These are phyloP conservation scores for Kalanchoe fedtschenkoi DNA, from an alignment of 164 flowering plant species.

Conservation along the genomic window DNA sequence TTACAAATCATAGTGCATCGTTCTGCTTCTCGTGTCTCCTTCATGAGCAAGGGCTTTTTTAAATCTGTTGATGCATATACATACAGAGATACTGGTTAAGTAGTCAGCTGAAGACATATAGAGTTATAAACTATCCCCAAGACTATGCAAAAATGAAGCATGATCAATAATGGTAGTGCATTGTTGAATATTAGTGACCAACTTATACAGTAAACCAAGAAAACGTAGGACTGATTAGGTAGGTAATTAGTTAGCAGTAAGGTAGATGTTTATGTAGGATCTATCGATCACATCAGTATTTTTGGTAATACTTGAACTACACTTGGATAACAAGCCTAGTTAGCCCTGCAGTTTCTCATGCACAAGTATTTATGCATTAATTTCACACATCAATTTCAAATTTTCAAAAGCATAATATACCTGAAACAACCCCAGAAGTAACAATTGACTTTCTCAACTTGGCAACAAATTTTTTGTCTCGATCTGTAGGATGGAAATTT, in stretches of 20 bases:
- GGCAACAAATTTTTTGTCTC: not conserved
- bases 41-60: conserved; percentile 22
- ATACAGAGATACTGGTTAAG: not conserved
- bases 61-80: not conserved
- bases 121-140: too few relatives aligned
- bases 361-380: not conserved
- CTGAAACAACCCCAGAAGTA: not conserved
- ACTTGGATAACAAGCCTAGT: not conserved
- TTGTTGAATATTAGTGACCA: not conserved
- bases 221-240: not conserved
- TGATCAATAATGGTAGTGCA: not conserved
- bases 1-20: conserved; percentile 46
- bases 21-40: conserved; percentile 35
- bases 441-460: not conserved
- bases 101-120: not conserved
- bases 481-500: not conserved
- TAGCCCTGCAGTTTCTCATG: not conserved
- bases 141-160: not conserved
- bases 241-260: too few relatives aligned
- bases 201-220: not conserved
- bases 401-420: not conserved
- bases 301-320: not conserved
- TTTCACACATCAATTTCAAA: too few relatives aligned
- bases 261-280: too few relatives aligned
- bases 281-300: too few relatives aligned